Conservation (phyloP, 441 rosid species). For the Gossypium lobatum region DNA sequence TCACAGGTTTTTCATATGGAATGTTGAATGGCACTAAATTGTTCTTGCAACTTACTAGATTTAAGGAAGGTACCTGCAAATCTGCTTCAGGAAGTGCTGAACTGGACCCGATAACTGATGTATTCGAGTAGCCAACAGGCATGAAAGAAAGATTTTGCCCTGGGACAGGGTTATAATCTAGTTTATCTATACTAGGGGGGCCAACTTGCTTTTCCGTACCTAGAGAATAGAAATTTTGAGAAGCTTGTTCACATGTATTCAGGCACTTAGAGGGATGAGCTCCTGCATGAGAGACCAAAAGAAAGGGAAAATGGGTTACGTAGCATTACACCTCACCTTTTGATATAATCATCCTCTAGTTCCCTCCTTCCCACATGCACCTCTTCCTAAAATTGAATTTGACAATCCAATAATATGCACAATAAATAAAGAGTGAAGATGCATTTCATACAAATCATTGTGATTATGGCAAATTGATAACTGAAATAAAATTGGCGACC, state of each 20-base stretch:
- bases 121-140: constrained; percentile 29
- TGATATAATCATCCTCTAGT: background rate
- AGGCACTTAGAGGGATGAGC: constrained; percentile 23
- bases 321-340: background rate
- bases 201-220: constrained; percentile 22
- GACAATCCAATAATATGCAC: background rate
- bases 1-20: constrained; percentile 25
- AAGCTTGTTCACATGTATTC: constrained; percentile 25
- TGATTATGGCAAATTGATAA: background rate
- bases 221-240: constrained; percentile 17
- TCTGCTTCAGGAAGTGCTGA: constrained; percentile 27
- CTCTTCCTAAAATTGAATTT: background rate
- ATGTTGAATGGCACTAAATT: constrained; percentile 22
- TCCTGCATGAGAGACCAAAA: constrained; percentile 24
- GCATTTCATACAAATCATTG: background rate
- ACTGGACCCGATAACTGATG: constrained; percentile 31
- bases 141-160: constrained; percentile 25
- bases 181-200: constrained; percentile 18
- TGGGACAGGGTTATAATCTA: constrained; percentile 22
- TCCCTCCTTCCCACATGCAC: background rate
- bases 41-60: constrained; percentile 25
- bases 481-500: background rate
- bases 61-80: constrained; percentile 24
- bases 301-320: background rate
- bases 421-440: background rate